These are phyloP conservation scores for Colletotrichum ledebouriae DNA, from an alignment of 2,329 filamentous ascomycete species.

Conservation along the genomic window DNA sequence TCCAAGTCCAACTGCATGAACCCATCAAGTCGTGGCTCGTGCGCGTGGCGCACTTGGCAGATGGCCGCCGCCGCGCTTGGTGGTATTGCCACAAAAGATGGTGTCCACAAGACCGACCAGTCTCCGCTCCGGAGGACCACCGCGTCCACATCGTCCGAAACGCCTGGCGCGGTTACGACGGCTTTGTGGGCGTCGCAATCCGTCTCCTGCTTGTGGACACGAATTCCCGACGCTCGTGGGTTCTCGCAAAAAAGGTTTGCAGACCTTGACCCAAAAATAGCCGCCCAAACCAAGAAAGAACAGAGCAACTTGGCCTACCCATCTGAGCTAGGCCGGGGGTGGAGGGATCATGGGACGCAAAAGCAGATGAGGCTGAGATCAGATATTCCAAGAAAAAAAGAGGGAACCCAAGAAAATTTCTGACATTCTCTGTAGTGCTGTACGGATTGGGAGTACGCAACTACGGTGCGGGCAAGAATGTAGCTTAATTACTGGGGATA, in stretches of 20 bases:
- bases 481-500: slow-evolving; percentile 28
- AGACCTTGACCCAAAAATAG: slow-evolving; percentile 29
- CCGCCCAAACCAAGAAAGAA: slow-evolving; percentile 6
- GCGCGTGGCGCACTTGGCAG: slow-evolving; percentile 16
- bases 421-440: background rate
- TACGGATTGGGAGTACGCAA: slow-evolving; percentile 1
- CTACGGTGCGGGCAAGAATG: slow-evolving; percentile 1
- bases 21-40: background rate
- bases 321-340: background rate
- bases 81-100: background rate
- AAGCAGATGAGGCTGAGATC: background rate
- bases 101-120: slow-evolving; percentile 20
- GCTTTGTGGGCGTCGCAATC: slow-evolving; percentile 4
- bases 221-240: background rate
- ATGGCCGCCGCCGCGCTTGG: slow-evolving; percentile 4
- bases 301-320: slow-evolving; percentile 2
- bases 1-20: slow-evolving; percentile 12
- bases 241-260: background rate
- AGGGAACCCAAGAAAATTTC: background rate
- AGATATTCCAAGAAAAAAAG: background rate
- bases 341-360: slow-evolving; percentile 11
- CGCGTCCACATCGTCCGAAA: slow-evolving; percentile 25
- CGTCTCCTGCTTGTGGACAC: background rate
- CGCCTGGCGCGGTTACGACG: slow-evolving; percentile 7
- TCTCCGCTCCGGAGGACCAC: slow-evolving; percentile 1